Evolutionary conservation across 2,329 filamentous ascomycete genomes (phyloP), one percentile per base, ranked within the genome.

Genomic region (Neopestalotiopsis sp.): DNA sequence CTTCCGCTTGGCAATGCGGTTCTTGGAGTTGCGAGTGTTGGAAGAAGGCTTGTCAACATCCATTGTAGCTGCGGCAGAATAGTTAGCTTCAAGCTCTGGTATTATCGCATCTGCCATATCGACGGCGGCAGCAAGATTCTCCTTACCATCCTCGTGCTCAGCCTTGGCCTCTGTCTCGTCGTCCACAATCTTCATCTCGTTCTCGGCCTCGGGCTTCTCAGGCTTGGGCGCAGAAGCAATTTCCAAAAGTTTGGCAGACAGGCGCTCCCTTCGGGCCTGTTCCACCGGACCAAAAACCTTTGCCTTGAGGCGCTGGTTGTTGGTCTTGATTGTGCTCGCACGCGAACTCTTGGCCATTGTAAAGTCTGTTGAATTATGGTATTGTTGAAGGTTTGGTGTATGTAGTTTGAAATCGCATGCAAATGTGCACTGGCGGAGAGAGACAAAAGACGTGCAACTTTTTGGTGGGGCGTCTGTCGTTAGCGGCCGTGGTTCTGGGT

Each of bases 341-440:
- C 95, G 88, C 70, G 92, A 85, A 78, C 93, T 92, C 81, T 97
- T 98, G 30, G 95, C 95, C 95, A 98, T 98, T 74, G 71, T 74
- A 68, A 61, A 7, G 34, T 38, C 34, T 38, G 10, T 10, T 38
- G 6, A 10, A 9, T 1, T 38, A 38, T 38, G 10, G 10, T 38
- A 3, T 12, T n/a, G 30, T 28, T 34, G 28, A 24, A 10, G 52
- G 34, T 38, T 38, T 30, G 62, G 17, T 28, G 24, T 28, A 56
- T 67, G 20, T 62, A 40, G 60, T 20, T 49, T 52, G 40, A 17
- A 13, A 28, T 24, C 30, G n/a, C 40, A 40, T 49, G 6, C 24
- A 17, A 10, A 17, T 24, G n/a, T 40, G 61, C n/a, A 20, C 38
- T n/a, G 61, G n/a, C 61, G 24, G 24, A 24, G 38, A 40, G 12